A percentile compares a stretch with the other conserved stretches of the same genome.
Evolutionary conservation across 805 yeast genomes (phyloP).

Genomic region (Barnettozyma siamensis): DNA sequence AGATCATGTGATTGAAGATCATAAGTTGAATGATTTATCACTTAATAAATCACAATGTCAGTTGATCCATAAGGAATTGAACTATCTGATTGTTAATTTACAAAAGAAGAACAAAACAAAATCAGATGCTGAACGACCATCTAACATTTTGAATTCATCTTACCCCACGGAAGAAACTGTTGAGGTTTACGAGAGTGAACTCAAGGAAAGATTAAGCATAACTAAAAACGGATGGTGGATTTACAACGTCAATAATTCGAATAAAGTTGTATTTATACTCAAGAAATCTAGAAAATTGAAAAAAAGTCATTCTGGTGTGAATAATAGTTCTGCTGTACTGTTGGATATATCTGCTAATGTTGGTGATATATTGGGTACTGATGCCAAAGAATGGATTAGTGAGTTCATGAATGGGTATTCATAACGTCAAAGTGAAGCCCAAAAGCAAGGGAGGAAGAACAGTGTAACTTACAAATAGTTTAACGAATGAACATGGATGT

Average conservation of each 20-base stretch:
- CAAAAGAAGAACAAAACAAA: background rate
- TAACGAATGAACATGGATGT: too few relatives aligned
- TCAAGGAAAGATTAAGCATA: constrained; percentile 16
- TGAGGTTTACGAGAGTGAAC: constrained; percentile 1
- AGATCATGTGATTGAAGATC: constrained; percentile 11
- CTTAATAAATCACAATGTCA: constrained; percentile 10
- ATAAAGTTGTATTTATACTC: constrained; percentile 11
- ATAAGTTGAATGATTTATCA: constrained; percentile 5
- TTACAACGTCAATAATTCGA: constrained; percentile 7
- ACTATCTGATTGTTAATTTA: constrained; percentile 1
- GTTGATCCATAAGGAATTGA: constrained; percentile 18
- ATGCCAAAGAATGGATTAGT: constrained; percentile 20
- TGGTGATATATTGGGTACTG: constrained; percentile 17
- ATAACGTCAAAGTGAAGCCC: too few relatives aligned
- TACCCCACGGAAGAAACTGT: too few relatives aligned
- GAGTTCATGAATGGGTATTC: constrained; percentile 10
- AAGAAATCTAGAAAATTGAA: constrained; percentile 15
- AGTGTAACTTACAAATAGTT: too few relatives aligned
- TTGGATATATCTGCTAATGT: constrained; percentile 18
- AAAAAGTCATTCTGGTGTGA: background rate
- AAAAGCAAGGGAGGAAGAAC: too few relatives aligned
- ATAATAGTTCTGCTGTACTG: constrained; percentile 2
- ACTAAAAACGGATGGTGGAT: constrained; percentile 24
- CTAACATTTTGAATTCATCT: too few relatives aligned
- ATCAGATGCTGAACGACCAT: too few relatives aligned